Base-by-base conservation (phyloP, 75 land plant genomes). In the Cupressus sempervirens region DNA sequence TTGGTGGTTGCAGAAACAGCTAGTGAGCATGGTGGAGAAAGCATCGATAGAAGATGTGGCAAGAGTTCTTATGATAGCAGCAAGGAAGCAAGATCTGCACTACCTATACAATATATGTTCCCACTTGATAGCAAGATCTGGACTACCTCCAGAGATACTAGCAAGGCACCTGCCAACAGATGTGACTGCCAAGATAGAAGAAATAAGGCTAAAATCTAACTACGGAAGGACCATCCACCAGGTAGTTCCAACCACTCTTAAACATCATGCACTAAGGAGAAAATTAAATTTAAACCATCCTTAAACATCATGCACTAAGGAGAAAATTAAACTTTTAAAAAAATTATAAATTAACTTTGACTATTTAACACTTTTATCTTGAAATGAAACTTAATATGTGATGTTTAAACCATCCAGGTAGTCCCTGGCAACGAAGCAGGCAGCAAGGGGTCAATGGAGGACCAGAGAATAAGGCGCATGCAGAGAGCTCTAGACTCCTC, bases 11-110 rank as follows among this genome's bases (percentile, higher is more conserved):
- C 91, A 96, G 97, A 96, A 91, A 75, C 95, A 96, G 87, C 88
- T 96, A 77, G 94, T 89, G 34, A 90, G 85, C 84, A 93, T 96
- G 91, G 95, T 95, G 30, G 98, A 93, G 86, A 95, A 96, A 58
- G 93, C 95, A n/a, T 93, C 97, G 43, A 92, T 95, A 35, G 95
- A 96, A 30, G 97, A 96, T 67, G 97, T 95, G 50, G 95, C 95
- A 94, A 94, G 92, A 43, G 94, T 96, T 1, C 85, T n/a, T n/a
- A n/a, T 96, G n/a, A 82, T 95, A 52, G 91, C 94, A 11, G 94
- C 98, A 16, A 84, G 95, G 87, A 95, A 94, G 86, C 97, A 96
- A 83, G 97, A 94, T 56, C 87, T 91, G 85, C 94, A 89, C 54
- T 94, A 91, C 46, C 91, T 96, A 1, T 96, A 97, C 95, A 86